Evolutionary conservation across 2,329 filamentous ascomycete species (phyloP).

Genomic region (Penicillium concentricum): DNA sequence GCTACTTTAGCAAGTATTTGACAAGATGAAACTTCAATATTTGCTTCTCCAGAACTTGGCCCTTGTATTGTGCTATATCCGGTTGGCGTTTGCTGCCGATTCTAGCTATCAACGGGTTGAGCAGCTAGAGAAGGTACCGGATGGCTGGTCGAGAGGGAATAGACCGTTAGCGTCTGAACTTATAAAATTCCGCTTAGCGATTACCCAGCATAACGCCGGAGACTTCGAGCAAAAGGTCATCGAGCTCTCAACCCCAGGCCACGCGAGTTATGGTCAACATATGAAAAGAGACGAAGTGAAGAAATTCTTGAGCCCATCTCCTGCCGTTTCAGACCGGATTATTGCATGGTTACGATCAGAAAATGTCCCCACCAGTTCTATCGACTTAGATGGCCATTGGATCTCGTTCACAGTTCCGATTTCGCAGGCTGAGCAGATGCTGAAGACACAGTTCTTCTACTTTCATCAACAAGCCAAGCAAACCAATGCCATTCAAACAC

Average conservation of each 20-base stretch:
- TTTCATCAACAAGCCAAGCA: constrained; percentile 51
- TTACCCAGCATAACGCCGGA: constrained; percentile 49
- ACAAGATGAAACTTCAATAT: neutral
- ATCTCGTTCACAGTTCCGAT: constrained; percentile 52
- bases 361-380: constrained; percentile 46
- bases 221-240: constrained; percentile 60
- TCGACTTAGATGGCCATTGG: constrained; percentile 60
- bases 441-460: constrained; percentile 58
- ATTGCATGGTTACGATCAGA: constrained; percentile 56
- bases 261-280: constrained; percentile 61
- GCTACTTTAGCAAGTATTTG: neutral
- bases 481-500: constrained; percentile 52
- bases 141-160: constrained; percentile 34
- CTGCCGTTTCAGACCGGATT: constrained; percentile 51
- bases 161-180: constrained; percentile 35
- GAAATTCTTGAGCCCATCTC: constrained; percentile 52
- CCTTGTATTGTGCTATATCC: constrained; percentile 13
- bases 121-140: constrained; percentile 28
- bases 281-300: constrained; percentile 61
- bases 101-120: constrained; percentile 28
- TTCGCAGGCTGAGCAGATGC: constrained; percentile 52
- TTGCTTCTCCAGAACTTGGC: constrained; percentile 2
- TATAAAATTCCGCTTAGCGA: constrained; percentile 51
- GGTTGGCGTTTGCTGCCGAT: neutral
- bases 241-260: constrained; percentile 61